These are phyloP conservation scores for Astraeus odoratus DNA, from an alignment of 768 basidiomycete genomes.

Conservation along the genomic window DNA sequence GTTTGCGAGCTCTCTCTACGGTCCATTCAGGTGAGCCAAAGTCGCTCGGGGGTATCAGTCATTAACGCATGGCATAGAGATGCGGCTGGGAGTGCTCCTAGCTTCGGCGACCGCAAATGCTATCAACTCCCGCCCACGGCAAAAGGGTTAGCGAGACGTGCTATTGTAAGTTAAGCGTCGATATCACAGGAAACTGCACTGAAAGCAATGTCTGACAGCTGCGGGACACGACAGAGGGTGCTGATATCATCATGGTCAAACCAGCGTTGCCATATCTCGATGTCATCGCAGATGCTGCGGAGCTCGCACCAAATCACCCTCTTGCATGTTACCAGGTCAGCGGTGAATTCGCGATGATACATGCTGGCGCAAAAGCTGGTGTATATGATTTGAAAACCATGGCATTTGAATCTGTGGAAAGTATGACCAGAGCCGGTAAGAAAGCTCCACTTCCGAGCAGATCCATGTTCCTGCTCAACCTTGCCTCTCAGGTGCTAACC, in stretches of 20 bases:
- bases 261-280: conserved; percentile 95
- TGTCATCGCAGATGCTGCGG: conserved; percentile 82
- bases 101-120: conserved; percentile 94
- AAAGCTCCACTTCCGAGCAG: neutral
- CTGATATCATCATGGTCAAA: conserved; percentile 99
- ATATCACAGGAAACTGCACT: neutral
- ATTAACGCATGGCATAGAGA: conserved; percentile 46
- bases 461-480: conserved; percentile 5
- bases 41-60: neutral
- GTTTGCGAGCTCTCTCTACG: conserved; percentile 92
- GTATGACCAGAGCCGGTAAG: conserved; percentile 88
- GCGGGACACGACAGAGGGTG: conserved; percentile 86
- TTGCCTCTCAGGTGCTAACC: conserved; percentile 60
- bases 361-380: conserved; percentile 87
- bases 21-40: conserved; percentile 75
- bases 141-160: conserved; percentile 86
- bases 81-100: conserved; percentile 93
- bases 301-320: conserved; percentile 79
- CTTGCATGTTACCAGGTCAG: conserved; percentile 98
- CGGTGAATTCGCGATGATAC: conserved; percentile 96
- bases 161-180: conserved; percentile 60
- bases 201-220: conserved; percentile 38
- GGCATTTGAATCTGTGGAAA: conserved; percentile 91
- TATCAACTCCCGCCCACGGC: conserved; percentile 92
- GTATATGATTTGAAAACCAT: conserved; percentile 89